These are phyloP conservation scores for Deuterostichococcus epilithicus DNA, from an alignment of 139 green algal genomes.

Conservation along the genomic window DNA sequence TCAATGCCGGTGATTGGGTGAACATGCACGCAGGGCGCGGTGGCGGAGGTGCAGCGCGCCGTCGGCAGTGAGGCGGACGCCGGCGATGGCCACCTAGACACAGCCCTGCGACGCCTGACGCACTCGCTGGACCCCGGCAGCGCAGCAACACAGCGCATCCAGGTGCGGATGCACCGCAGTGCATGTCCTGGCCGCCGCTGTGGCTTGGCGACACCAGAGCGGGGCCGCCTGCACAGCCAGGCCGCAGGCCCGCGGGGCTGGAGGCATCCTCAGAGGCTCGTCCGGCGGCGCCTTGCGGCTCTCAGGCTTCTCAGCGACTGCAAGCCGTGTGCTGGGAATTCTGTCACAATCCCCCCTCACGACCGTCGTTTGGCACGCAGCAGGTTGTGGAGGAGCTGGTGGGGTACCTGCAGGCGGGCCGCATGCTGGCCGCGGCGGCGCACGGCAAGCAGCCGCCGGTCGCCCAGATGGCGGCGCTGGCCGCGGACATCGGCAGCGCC, in stretches of 20 bases:
- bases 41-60: neutral
- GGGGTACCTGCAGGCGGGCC: slow-evolving; percentile 19
- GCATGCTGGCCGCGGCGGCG: slow-evolving; percentile 1
- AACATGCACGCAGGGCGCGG: neutral
- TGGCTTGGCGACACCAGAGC: no score
- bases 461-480: neutral
- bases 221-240: no score
- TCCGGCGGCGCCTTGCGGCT: no score
- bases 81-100: neutral
- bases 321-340: no score
- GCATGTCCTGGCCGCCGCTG: no score
- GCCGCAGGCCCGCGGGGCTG: no score
- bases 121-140: neutral
- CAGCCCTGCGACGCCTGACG: neutral
- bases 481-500: neutral
- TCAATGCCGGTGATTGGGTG: no score
- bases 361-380: no score
- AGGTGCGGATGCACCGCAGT: no score
- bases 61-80: neutral
- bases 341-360: no score
- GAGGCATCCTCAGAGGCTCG: no score
- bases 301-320: no score
- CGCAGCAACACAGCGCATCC: neutral
- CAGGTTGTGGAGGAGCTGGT: slow-evolving; percentile 25
- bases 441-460: neutral